Base-by-base conservation (phyloP, 2,329 filamentous ascomycete genomes). In the Colletotrichum sp. region DNA sequence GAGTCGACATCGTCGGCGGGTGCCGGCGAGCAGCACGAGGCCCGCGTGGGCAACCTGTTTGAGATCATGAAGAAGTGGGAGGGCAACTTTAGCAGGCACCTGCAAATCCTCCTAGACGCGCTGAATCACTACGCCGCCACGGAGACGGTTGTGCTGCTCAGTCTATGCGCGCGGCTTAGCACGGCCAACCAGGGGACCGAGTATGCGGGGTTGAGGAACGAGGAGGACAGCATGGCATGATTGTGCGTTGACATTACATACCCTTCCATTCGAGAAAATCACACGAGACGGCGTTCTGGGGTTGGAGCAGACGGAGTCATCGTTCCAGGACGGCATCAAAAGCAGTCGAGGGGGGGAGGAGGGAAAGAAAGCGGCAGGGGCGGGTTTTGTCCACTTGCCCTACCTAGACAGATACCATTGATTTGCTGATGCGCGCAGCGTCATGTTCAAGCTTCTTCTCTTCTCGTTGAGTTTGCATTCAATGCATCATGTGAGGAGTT, bases 111-210 rank as follows among this genome's bases (percentile, higher is more conserved):
- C 80, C 92, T 99, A 48, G 97, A 99, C 83, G 96, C 95, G 76
- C 89, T 99, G 77, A 99, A 99, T 80, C 98, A 99, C 84, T 98
- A 98, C 80, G 97, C 97, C 4, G 97, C 97, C 0, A 99, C 97
- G 0, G 97, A 99, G 87, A 99, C 97, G 52, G 96, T 98, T 5
- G 97, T 98, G 21, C 89, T 99, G 78, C 87, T 99, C 77, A 96
- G 96, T 78, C 88, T 99, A 18, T 98, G 95, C 82, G 95, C 95
- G 15, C 87, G 95, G 76, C 83, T 98, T 81, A 96, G 94, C 80
- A 95, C 94, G 75, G 95, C 94, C 15, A 95, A 94, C 76, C 94
- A 96, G 82, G 94, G 94, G 24, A 93, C 91, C 1, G 91, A 93
- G 81, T 93, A 90, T 80, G 89, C 90, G 12, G 92, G 91, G 4